phyloP scores from a whole-genome alignment of 805 yeast genomes.

The Wickerhamomyces hampshirensis region DNA sequence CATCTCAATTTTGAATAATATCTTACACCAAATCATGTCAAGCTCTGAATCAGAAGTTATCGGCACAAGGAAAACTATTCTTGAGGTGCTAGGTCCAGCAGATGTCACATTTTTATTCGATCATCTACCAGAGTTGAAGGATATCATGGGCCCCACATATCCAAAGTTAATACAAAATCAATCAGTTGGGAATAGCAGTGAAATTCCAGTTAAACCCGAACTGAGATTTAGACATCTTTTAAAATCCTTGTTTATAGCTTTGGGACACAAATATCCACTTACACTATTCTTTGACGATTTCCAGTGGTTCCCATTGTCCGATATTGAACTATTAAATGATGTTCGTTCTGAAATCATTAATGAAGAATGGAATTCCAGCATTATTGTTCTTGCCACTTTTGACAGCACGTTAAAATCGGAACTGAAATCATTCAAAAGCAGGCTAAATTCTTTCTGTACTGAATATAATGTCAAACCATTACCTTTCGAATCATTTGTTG shows the following conservation, averaged over 20 bases:
- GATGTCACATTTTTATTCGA: slow-evolving; percentile 38
- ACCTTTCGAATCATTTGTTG: slow-evolving; percentile 1
- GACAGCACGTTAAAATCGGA: slow-evolving; percentile 10
- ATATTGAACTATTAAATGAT: slow-evolving; percentile 24
- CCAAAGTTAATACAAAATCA: slow-evolving; percentile 21
- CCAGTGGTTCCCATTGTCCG: slow-evolving; percentile 36
- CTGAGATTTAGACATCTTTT: slow-evolving; percentile 37
- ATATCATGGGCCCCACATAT: slow-evolving; percentile 40
- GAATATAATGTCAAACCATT: slow-evolving; percentile 18
- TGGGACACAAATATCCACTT: slow-evolving; percentile 35
- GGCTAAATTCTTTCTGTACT: slow-evolving; percentile 14
- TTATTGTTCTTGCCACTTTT: slow-evolving; percentile 24
- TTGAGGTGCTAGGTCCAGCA: slow-evolving; percentile 30
- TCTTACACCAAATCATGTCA: slow-evolving; percentile 38
- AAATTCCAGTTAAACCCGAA: slow-evolving; percentile 31
- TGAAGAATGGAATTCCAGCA: slow-evolving; percentile 20
- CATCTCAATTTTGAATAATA: slow-evolving; percentile 33
- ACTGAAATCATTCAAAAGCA: slow-evolving; percentile 14
- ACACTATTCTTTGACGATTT: slow-evolving; percentile 43
- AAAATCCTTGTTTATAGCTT: slow-evolving; percentile 36
- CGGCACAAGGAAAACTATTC: slow-evolving; percentile 37
- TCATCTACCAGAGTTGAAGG: slow-evolving; percentile 41
- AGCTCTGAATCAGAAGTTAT: slow-evolving; percentile 30
- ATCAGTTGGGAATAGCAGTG: slow-evolving; percentile 5
- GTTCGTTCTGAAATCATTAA: slow-evolving; percentile 24